Conservation (phyloP, 139 green algal genomes). For the Chlorella sp. region DNA sequence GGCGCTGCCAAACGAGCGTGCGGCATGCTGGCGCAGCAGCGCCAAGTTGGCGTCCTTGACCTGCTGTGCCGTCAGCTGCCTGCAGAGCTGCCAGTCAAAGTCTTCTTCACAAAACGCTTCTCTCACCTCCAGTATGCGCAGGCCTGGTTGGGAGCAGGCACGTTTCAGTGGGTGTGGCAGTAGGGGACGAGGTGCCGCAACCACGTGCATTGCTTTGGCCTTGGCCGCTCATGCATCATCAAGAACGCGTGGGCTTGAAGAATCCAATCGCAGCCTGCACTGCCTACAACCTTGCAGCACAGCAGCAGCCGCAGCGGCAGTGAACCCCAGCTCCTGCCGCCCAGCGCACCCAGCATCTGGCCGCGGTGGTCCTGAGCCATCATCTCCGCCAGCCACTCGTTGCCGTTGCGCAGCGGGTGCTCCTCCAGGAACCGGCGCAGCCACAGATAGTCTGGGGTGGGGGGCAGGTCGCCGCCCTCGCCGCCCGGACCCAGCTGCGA, state of each 20-base stretch:
- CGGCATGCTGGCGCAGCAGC: background rate
- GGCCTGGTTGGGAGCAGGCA: background rate
- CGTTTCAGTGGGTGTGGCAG: no score
- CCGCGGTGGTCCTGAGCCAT: background rate
- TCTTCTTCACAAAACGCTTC: background rate
- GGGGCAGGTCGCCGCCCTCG: conserved; percentile 7
- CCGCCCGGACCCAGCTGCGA: conserved; percentile 1
- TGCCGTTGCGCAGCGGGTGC: background rate
- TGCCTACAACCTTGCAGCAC: background rate
- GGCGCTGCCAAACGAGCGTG: background rate
- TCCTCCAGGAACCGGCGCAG: background rate
- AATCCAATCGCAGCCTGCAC: no score
- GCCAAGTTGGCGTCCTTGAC: background rate
- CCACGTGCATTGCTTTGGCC: no score
- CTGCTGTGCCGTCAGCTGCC: background rate
- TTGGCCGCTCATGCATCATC: no score
- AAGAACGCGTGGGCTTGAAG: no score
- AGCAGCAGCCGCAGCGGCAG: background rate
- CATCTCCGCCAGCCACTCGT: conserved; percentile 6
- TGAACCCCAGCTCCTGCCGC: no score
- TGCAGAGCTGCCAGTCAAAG: background rate
- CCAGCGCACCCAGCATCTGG: background rate
- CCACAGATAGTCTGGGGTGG: background rate
- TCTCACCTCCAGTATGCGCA: conserved; percentile 6
- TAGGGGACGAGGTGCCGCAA: no score